phyloP scores from a whole-genome alignment of 495 filamentous ascomycete genomes.

The Hypoxylon lienhwacheense region DNA sequence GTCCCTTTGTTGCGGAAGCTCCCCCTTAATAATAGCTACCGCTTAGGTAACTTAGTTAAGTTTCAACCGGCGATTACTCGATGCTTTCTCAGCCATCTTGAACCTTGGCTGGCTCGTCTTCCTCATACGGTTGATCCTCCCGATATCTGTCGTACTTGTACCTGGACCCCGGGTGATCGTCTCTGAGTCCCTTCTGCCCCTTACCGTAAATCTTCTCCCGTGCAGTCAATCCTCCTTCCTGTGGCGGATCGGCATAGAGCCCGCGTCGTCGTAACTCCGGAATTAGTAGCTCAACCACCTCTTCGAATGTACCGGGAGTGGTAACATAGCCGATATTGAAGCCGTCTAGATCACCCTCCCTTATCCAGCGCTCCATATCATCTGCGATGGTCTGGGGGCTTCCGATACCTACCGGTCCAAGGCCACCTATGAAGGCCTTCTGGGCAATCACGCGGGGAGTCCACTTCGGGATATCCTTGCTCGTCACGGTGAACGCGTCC shows the following conservation, averaged over 20 bases:
- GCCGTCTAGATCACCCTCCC: constrained; percentile 65
- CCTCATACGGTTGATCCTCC: constrained; percentile 49
- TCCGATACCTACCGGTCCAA: constrained; percentile 57
- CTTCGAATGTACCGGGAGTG: constrained; percentile 50
- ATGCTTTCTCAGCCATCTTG: background rate
- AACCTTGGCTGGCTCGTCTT: constrained; percentile 5
- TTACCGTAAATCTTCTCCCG: constrained; percentile 64
- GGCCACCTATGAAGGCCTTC: constrained; percentile 59
- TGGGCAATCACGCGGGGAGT: constrained; percentile 58
- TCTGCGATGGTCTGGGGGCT: constrained; percentile 62
- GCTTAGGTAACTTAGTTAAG: too few relatives aligned
- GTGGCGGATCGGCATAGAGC: constrained; percentile 39
- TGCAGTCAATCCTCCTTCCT: constrained; percentile 53
- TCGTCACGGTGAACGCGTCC: constrained; percentile 54
- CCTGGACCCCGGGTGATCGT: constrained; percentile 56
- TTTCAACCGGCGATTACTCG: too few relatives aligned
- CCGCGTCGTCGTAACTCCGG: constrained; percentile 47
- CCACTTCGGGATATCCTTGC: constrained; percentile 55
- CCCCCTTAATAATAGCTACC: background rate
- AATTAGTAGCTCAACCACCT: constrained; percentile 49
- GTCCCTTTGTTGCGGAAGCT: too few relatives aligned
- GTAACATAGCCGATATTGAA: constrained; percentile 59
- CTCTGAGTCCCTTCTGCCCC: constrained; percentile 55
- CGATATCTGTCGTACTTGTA: constrained; percentile 63
- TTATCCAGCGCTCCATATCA: constrained; percentile 61